Percentiles rank a stretch among this genome's conserved stretches.
These are phyloP conservation scores for Aristolochia contorta DNA, from an alignment of 164 flowering plant species.

Conservation along the genomic window DNA sequence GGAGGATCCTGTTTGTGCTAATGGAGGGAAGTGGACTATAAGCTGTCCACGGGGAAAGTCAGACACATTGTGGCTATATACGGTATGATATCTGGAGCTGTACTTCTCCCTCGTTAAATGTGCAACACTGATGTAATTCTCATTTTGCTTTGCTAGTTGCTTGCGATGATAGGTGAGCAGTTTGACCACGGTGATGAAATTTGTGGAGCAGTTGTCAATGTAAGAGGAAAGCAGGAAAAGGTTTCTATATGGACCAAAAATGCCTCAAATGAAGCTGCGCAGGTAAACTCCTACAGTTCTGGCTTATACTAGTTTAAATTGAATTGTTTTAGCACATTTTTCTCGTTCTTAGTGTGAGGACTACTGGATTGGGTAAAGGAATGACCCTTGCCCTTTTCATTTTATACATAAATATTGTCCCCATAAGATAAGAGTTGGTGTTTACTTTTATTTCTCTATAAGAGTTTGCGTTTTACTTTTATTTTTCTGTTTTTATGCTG, in stretches of 20 bases:
- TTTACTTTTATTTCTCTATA: background rate
- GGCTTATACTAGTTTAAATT: too few species aligned
- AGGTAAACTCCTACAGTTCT: slow-evolving; percentile 33
- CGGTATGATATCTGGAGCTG: slow-evolving; percentile 33
- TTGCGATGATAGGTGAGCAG: slow-evolving; percentile 98
- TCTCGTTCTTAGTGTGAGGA: background rate
- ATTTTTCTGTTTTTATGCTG: background rate
- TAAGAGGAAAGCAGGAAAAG: slow-evolving; percentile 64
- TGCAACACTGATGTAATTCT: background rate
- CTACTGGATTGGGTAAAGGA: background rate
- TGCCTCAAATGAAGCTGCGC: slow-evolving; percentile 80
- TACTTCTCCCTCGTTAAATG: background rate
- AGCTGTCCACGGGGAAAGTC: slow-evolving; percentile 48
- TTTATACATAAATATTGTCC: background rate
- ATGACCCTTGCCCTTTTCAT: background rate
- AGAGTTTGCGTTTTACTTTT: background rate
- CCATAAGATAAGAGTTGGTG: background rate
- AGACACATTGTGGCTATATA: slow-evolving; percentile 71
- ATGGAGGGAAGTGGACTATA: slow-evolving; percentile 93
- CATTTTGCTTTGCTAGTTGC: slow-evolving; percentile 29
- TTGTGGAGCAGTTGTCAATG: slow-evolving; percentile 90
- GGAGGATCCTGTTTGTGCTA: slow-evolving; percentile 96
- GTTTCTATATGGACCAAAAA: slow-evolving; percentile 84
- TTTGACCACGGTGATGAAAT: slow-evolving; percentile 95
- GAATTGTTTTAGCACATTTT: too few species aligned